These are phyloP conservation scores for Zychaea mexicana DNA, from an alignment of 371 early-diverging fungal genomes.

Conservation along the genomic window DNA sequence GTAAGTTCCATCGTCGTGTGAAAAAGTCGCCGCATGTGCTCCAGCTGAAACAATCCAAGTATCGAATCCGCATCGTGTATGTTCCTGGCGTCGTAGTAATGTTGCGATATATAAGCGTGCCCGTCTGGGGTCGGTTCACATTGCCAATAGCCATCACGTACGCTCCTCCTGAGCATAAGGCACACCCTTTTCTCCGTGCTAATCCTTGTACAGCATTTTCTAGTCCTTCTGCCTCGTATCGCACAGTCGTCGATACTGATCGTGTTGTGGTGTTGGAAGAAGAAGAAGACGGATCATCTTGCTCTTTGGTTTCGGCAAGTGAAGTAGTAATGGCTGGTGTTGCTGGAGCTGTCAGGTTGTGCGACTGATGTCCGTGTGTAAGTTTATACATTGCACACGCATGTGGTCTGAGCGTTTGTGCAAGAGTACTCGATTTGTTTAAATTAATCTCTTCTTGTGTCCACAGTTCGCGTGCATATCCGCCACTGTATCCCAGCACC, in stretches of 20 bases:
- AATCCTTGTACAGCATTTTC: conserved; percentile 14
- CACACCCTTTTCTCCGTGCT: conserved; percentile 16
- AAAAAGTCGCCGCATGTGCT: conserved; percentile 17
- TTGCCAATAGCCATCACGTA: conserved; percentile 21
- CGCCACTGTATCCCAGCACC: not conserved
- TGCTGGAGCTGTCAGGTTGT: not conserved
- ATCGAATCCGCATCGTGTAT: conserved; percentile 6
- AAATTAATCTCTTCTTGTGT: not conserved
- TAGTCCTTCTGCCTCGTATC: conserved; percentile 19
- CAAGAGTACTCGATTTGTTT: not conserved
- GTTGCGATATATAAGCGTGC: conserved; percentile 11
- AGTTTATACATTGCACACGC: conserved; percentile 9
- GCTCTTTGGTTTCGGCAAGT: not conserved
- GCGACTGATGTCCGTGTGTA: not conserved
- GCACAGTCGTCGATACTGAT: not conserved
- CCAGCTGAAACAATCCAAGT: conserved; percentile 23
- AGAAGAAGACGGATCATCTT: too few species aligned
- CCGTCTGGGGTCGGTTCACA: conserved; percentile 20
- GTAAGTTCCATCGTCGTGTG: conserved; percentile 19
- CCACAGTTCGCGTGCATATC: conserved; percentile 1
- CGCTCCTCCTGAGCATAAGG: conserved; percentile 8
- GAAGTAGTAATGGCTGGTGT: not conserved
- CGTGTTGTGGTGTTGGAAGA: not conserved
- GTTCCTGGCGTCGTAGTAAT: conserved; percentile 3
- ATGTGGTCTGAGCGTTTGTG: conserved; percentile 4